Evolutionary conservation across 1,139 yeast species (phyloP), one percentile per base, ranked within the genome.

Genomic region (Candida sojae): DNA sequence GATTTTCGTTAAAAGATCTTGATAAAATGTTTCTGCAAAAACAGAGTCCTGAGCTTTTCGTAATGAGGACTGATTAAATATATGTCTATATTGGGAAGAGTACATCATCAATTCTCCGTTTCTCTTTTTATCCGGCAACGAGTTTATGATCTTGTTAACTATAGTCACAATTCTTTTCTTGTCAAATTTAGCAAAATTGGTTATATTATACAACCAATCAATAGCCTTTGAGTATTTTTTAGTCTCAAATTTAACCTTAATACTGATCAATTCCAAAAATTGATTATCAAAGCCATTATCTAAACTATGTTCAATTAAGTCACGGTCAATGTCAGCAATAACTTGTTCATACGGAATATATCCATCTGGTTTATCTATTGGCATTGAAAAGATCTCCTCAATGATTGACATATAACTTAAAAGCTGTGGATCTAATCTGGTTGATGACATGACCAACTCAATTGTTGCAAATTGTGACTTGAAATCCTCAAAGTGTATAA

Each of bases 391-490:
- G 7, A 75, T 64, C 44, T 90, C 75, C 48, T 83, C 82, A 49
- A 91, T 72, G 7, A 92, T 67, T 17, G 85, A 82, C 55, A 88
- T 73, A 52, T 87, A 86, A 7, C 90, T 86, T 46, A 91, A 71
- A 28, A 86, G 68, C 1, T 70, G 64, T 35, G 79, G 75, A 32
- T 84, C 83, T 4, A 91, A 73, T n/a, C 67, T 73, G 7, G 79
- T 71, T 0, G 96, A 80, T 1, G 95, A 83, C 59, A 88, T 66
- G 33, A 87, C 68, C 33, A 90, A 63, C 52, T 83, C 80, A 23
- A 90, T 74, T n/a, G 88, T 83, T 25, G 89, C 82, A 63, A 93
- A 93, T 59, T 88, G 84, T 1, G 97, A 88, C 48, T 83, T 79
- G 62, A 82, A 87, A 53, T 86, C 82, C 66, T 93, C 97, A 57